Conservation (phyloP, 2,329 filamentous ascomycete genomes). For the Xylariaceae sp. region DNA sequence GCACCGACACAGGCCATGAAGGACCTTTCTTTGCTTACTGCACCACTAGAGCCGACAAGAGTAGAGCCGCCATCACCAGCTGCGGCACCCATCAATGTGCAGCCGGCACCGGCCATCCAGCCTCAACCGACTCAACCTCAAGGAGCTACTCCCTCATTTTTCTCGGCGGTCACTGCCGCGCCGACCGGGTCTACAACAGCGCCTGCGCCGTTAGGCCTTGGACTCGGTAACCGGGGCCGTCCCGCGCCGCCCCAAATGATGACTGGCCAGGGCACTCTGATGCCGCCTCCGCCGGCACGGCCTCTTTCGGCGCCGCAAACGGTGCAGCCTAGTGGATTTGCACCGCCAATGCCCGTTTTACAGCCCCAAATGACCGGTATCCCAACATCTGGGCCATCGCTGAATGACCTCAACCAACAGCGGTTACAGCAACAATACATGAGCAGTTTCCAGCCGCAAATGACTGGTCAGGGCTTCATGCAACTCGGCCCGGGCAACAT, state of each 20-base stretch:
- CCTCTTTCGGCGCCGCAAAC: slow-evolving; percentile 85
- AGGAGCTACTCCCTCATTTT: slow-evolving; percentile 56
- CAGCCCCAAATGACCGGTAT: slow-evolving; percentile 83
- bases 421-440: slow-evolving; percentile 58
- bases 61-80: slow-evolving; percentile 28
- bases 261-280: slow-evolving; percentile 56
- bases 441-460: slow-evolving; percentile 36
- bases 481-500: slow-evolving; percentile 34
- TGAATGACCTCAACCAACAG: slow-evolving; percentile 66
- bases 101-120: slow-evolving; percentile 32
- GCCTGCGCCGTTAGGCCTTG: slow-evolving; percentile 41
- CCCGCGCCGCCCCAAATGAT: slow-evolving; percentile 63
- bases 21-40: slow-evolving; percentile 49
- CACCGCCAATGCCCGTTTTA: slow-evolving; percentile 51
- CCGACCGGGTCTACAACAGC: slow-evolving; percentile 38
- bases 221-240: slow-evolving; percentile 53
- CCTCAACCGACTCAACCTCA: slow-evolving; percentile 39
- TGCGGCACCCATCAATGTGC: slow-evolving; percentile 30
- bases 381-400: slow-evolving; percentile 68
- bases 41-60: slow-evolving; percentile 50
- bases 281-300: slow-evolving; percentile 71
- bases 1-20: slow-evolving; percentile 40
- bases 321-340: slow-evolving; percentile 67
- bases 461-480: slow-evolving; percentile 37
- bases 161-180: slow-evolving; percentile 39